Evolutionary conservation across 192 early-diverging fungal species (phyloP), one percentile per base, ranked within the genome.

Genomic region (Coemansia sp.): DNA sequence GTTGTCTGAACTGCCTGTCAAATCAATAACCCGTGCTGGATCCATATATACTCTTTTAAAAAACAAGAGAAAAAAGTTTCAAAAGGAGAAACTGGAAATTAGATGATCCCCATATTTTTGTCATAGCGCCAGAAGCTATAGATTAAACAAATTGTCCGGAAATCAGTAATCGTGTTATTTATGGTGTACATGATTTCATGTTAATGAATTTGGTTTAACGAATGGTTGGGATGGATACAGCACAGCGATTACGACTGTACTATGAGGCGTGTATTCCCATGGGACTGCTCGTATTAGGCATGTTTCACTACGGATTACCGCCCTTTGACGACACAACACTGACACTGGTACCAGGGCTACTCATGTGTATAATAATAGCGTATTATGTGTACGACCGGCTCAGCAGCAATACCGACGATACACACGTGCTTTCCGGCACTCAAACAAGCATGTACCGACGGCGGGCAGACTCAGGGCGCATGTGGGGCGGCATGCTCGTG

Each of bases 231-330:
- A 58, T 58, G 56, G 37, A 60, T 25, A 52, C 31, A 24, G 56
- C 26, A 10, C 64, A 60, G 25, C 52, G 56, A 1, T n/a, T 18
- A 17, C 74, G 69, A 52, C 58, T 64, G 53, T 63, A 63, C 31
- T 66, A 59, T 52, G 75, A 78, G 52, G 52, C 75, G 51, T 66
- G 66, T 24, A 69, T 78, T 7, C 70, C 75, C 2, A 63, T 60
- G 3, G 20, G 66, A 8, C 42, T 72, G 21, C 18, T 61, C 12
- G 44, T 58, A 7, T 17, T 57, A 3, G 58, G 31, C 7, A 44
- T 20, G 23, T 54, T 47, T 20, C 47, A 37, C 44, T 64, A 38
- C 12, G 65, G 65, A 59, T 54, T 51, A 0, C 40, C 40, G 40
- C 40, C 40, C 11, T 42, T 42, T 17, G 53, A 28, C 11, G 14